Evolutionary conservation across 441 rosid species (phyloP).

Genomic region (Macaranga tanarius): DNA sequence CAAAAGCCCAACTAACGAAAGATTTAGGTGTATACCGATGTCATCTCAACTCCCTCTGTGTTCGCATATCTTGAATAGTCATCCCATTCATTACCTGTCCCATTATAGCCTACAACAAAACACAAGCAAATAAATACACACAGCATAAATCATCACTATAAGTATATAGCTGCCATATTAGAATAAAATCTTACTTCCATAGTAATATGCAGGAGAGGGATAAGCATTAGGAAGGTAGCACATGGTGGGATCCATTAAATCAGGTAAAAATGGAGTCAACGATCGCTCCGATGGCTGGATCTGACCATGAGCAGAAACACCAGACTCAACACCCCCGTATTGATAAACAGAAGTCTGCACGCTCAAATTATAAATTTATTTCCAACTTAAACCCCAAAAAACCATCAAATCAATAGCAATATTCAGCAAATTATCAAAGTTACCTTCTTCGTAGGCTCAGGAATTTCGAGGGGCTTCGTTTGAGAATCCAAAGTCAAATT

Average conservation of each 20-base stretch:
- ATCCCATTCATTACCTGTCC: slow-evolving; percentile 56
- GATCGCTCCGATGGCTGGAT: slow-evolving; percentile 56
- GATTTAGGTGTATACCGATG: slow-evolving; percentile 40
- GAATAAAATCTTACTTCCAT: slow-evolving; percentile 40
- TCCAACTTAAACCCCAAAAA: background rate
- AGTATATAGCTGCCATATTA: background rate
- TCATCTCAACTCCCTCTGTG: slow-evolving; percentile 63
- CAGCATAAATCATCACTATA: background rate
- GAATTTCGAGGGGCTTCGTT: slow-evolving; percentile 59
- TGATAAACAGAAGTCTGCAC: slow-evolving; percentile 54
- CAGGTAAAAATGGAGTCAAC: slow-evolving; percentile 53
- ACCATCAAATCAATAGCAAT: background rate
- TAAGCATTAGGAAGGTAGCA: slow-evolving; percentile 60
- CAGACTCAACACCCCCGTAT: slow-evolving; percentile 50
- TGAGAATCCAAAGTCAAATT: slow-evolving; percentile 68
- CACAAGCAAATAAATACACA: background rate
- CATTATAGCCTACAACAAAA: slow-evolving; percentile 37
- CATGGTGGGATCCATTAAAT: slow-evolving; percentile 50
- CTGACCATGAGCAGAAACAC: slow-evolving; percentile 49
- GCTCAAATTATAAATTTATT: background rate
- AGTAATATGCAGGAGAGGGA: slow-evolving; percentile 41
- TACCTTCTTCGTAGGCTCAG: slow-evolving; percentile 85
- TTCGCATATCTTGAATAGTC: slow-evolving; percentile 51
- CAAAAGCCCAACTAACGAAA: background rate
- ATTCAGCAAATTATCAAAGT: background rate